These are phyloP conservation scores for Scheffersomyces cryptocercus DNA, from an alignment of 1,139 yeast genomes.

Conservation along the genomic window DNA sequence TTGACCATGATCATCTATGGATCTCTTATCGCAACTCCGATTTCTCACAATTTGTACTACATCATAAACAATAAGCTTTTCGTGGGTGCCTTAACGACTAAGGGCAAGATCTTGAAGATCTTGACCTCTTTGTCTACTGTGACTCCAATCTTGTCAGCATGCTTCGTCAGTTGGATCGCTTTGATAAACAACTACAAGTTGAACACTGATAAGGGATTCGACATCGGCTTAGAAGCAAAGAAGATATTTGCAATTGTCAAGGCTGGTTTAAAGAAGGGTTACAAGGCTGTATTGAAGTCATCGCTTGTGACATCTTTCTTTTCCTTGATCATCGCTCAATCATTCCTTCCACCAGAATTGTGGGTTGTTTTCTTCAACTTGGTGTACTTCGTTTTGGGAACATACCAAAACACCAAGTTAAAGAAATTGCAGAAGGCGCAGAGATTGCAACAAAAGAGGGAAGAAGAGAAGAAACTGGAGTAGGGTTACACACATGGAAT, in stretches of 20 bases:
- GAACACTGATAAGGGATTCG: neutral
- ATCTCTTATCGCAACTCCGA: constrained; percentile 67
- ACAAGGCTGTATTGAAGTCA: constrained; percentile 58
- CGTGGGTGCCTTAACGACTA: constrained; percentile 38
- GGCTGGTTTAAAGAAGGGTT: constrained; percentile 49
- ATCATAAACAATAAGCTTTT: constrained; percentile 42
- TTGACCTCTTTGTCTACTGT: constrained; percentile 60
- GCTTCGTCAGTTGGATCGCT: constrained; percentile 58
- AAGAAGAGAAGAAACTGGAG: constrained; percentile 4
- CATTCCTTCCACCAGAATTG: constrained; percentile 64
- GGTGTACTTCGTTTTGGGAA: constrained; percentile 73
- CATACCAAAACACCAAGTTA: constrained; percentile 71
- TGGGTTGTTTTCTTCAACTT: constrained; percentile 86
- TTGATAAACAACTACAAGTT: constrained; percentile 38
- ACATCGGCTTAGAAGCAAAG: constrained; percentile 21
- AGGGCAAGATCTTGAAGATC: constrained; percentile 55
- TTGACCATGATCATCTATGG: constrained; percentile 76
- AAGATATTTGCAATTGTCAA: constrained; percentile 21
- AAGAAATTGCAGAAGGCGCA: constrained; percentile 41
- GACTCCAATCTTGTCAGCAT: constrained; percentile 61
- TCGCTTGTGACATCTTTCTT: constrained; percentile 67
- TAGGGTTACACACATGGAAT: neutral
- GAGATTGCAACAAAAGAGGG: constrained; percentile 2
- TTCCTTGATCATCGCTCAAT: constrained; percentile 72
- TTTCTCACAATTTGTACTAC: constrained; percentile 63